Evolutionary conservation across 768 basidiomycete species (phyloP).

Genomic region (Lyophyllum shimeji): DNA sequence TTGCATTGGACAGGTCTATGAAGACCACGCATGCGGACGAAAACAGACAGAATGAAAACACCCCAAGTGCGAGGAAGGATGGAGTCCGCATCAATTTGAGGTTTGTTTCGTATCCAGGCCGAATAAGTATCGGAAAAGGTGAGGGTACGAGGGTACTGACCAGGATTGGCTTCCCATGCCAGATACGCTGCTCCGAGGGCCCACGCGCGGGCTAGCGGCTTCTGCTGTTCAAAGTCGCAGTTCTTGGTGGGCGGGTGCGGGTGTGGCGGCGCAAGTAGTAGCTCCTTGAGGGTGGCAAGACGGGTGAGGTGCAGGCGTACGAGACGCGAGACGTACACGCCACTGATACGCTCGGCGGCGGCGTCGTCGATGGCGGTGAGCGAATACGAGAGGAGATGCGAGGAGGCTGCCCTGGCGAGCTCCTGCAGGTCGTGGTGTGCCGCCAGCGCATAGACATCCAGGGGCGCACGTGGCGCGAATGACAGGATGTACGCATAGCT

Average conservation of each 20-base stretch:
- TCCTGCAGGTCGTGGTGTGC: constrained; percentile 30
- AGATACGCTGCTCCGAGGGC: constrained; percentile 33
- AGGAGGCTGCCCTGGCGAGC: constrained; percentile 39
- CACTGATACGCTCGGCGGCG: constrained; percentile 23
- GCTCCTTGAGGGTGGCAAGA: constrained; percentile 22
- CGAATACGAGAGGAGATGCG: constrained; percentile 27
- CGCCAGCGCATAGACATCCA: constrained; percentile 43
- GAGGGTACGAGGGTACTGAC: constrained; percentile 15
- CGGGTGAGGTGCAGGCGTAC: constrained; percentile 25
- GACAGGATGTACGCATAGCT: constrained; percentile 32
- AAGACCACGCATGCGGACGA: not conserved
- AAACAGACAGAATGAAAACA: not conserved
- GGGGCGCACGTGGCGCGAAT: constrained; percentile 32
- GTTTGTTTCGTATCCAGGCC: no score
- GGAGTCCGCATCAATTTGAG: not conserved
- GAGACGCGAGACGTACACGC: constrained; percentile 26
- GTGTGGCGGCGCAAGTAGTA: constrained; percentile 29
- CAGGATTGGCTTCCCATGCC: constrained; percentile 36
- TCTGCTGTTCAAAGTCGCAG: constrained; percentile 34
- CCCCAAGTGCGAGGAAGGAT: not conserved
- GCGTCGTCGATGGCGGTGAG: constrained; percentile 24
- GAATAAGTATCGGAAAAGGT: not conserved
- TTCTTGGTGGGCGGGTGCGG: constrained; percentile 26
- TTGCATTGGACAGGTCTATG: constrained; percentile 28
- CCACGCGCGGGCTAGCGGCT: constrained; percentile 39